Conservation (phyloP, 1,284 basidiomycete species). For the Trichosporon ovoides region DNA sequence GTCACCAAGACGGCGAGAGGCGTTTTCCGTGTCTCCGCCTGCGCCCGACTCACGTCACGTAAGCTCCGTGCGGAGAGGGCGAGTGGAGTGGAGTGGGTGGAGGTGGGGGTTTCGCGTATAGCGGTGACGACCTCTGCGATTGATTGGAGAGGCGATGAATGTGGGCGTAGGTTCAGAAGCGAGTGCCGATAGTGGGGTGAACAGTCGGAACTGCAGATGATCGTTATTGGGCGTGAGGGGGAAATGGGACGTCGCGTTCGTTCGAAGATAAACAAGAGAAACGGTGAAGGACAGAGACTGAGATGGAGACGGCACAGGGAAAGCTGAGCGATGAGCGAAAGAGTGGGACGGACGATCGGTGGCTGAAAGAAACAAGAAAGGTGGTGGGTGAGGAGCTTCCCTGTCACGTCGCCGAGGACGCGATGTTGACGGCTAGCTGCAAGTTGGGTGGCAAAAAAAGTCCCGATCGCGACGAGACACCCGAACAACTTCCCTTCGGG, state of each 20-base stretch:
- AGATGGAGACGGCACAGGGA: too few relatives aligned
- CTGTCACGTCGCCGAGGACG: not conserved
- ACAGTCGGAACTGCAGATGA: not conserved
- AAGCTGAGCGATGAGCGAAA: too few relatives aligned
- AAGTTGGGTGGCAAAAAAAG: constrained; percentile 2
- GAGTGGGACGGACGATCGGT: not conserved
- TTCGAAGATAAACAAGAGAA: not conserved
- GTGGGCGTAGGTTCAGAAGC: not conserved
- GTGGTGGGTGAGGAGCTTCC: not conserved
- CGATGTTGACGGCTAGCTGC: not conserved
- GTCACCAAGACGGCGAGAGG: too few relatives aligned
- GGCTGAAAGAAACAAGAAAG: not conserved
- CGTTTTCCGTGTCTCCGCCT: too few relatives aligned
- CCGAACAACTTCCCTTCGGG: not conserved
- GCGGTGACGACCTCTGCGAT: too few relatives aligned
- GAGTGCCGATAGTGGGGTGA: constrained; percentile 3
- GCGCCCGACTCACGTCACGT: too few relatives aligned
- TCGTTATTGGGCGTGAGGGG: not conserved
- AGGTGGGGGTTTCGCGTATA: too few relatives aligned
- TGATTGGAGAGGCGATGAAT: too few relatives aligned
- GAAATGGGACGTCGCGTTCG: too few relatives aligned
- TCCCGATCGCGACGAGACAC: not conserved
- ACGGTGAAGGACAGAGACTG: not conserved
- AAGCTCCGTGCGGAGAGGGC: too few relatives aligned
- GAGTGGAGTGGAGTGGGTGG: too few relatives aligned